These are phyloP conservation scores for Tulasnella sp. DNA, from an alignment of 768 basidiomycete genomes.

Conservation along the genomic window DNA sequence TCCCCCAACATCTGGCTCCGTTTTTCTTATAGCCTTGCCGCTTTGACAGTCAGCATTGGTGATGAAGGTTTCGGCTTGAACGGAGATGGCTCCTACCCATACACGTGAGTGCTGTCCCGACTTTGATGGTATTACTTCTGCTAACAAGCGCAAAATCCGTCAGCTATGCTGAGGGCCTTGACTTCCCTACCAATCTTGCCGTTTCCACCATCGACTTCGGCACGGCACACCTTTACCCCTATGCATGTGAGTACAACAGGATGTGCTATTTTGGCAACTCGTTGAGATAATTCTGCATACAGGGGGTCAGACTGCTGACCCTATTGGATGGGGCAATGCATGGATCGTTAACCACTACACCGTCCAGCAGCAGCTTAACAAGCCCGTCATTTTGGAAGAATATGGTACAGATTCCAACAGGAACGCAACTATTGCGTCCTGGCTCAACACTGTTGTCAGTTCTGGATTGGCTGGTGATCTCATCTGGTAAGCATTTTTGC, in stretches of 20 bases:
- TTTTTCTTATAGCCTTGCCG: background rate
- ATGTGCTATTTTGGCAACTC: background rate
- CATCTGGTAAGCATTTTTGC: slow-evolving; percentile 47
- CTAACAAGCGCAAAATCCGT: background rate
- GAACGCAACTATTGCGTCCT: slow-evolving; percentile 49
- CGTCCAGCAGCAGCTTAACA: slow-evolving; percentile 49
- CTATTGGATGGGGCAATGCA: slow-evolving; percentile 37
- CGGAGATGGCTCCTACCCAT: slow-evolving; percentile 49
- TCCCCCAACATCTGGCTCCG: background rate
- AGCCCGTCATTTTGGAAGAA: slow-evolving; percentile 62
- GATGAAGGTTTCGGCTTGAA: slow-evolving; percentile 62
- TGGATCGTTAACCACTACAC: slow-evolving; percentile 63
- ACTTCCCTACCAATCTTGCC: slow-evolving; percentile 53
- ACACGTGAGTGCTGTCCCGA: slow-evolving; percentile 46
- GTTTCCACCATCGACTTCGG: slow-evolving; percentile 61
- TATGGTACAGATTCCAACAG: slow-evolving; percentile 57
- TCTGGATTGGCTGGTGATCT: slow-evolving; percentile 46
- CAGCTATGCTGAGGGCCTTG: slow-evolving; percentile 48
- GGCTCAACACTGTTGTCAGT: slow-evolving; percentile 38
- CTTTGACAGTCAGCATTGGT: slow-evolving; percentile 47
- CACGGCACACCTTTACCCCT: slow-evolving; percentile 50
- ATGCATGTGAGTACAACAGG: slow-evolving; percentile 40
- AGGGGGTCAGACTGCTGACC: background rate
- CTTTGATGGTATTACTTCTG: too few relatives aligned
- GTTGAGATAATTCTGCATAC: background rate